These are phyloP conservation scores for Infundibulicybe gibba DNA, from an alignment of 768 basidiomycete species.

Conservation along the genomic window DNA sequence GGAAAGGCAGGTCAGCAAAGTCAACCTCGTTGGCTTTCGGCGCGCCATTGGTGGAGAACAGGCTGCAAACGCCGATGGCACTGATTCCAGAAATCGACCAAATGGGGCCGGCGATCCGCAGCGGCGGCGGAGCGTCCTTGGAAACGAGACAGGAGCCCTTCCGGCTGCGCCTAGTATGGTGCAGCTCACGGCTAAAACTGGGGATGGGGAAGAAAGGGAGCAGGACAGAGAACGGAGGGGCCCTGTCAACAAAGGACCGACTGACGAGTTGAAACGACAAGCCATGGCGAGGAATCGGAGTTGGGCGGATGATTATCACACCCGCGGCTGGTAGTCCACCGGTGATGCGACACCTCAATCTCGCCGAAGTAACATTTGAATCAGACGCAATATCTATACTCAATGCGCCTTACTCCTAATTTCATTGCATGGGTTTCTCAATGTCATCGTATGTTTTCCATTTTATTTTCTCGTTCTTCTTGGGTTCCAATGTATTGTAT, in stretches of 20 bases:
- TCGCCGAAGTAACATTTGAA: too few species aligned
- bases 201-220: conserved; percentile 9
- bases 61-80: background rate
- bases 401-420: too few species aligned
- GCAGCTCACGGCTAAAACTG: conserved; percentile 32
- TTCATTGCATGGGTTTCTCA: too few species aligned
- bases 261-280: conserved; percentile 34
- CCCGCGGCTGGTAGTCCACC: conserved; percentile 50
- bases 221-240: conserved; percentile 24
- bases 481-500: too few species aligned
- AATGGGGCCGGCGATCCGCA: background rate
- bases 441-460: too few species aligned
- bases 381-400: too few species aligned
- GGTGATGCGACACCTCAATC: too few species aligned
- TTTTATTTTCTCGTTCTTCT: too few species aligned
- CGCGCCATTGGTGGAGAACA: conserved; percentile 21
- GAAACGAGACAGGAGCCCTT: conserved; percentile 25
- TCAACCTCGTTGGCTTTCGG: conserved; percentile 36
- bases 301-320: conserved; percentile 69
- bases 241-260: too few species aligned
- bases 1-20: conserved; percentile 67
- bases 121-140: conserved; percentile 15
- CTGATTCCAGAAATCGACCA: background rate
- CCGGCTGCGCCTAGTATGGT: conserved; percentile 35
- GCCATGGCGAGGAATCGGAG: conserved; percentile 60